Evolutionary conservation across 2,329 filamentous ascomycete species (phyloP).

Genomic region (Fusarium robinianum): DNA sequence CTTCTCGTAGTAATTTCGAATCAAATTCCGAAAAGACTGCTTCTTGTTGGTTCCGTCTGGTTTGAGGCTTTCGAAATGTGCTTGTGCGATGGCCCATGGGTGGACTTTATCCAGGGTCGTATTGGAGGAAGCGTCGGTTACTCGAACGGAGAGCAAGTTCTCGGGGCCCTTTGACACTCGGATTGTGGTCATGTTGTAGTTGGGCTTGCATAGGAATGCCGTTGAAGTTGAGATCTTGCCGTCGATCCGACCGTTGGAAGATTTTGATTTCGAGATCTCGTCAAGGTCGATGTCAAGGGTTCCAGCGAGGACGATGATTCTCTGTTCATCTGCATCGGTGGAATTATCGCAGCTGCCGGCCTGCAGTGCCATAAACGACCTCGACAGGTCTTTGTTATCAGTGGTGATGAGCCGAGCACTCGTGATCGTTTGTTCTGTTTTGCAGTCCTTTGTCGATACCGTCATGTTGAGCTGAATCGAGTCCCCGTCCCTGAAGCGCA

Average conservation of each 20-base stretch:
- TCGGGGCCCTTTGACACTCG: constrained; percentile 25
- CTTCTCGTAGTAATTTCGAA: constrained; percentile 28
- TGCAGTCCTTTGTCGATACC: constrained; percentile 30
- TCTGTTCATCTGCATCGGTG: constrained; percentile 20
- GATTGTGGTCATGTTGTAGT: constrained; percentile 24
- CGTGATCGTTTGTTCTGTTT: constrained; percentile 23
- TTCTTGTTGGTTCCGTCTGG: constrained; percentile 5
- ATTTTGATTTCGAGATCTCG: constrained; percentile 21
- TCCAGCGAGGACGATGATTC: constrained; percentile 31
- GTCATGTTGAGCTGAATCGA: constrained; percentile 39
- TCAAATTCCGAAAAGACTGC: constrained; percentile 3
- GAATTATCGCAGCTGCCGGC: constrained; percentile 27
- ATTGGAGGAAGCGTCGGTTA: constrained; percentile 13
- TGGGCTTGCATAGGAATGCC: constrained; percentile 32
- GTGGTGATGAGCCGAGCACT: constrained; percentile 23
- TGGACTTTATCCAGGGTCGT: constrained; percentile 24
- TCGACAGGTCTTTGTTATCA: constrained; percentile 15
- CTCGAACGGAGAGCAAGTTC: constrained; percentile 15
- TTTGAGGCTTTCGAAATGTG: constrained; percentile 28
- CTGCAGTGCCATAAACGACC: constrained; percentile 25
- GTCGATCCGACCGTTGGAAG: constrained; percentile 10
- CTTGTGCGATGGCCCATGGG: constrained; percentile 28
- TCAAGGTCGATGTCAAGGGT: constrained; percentile 22
- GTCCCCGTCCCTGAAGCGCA: constrained; percentile 23
- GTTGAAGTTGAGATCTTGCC: constrained; percentile 20